These are phyloP conservation scores for Camptophora hylomeconis DNA, from an alignment of 2,329 filamentous ascomycete species.

Conservation along the genomic window DNA sequence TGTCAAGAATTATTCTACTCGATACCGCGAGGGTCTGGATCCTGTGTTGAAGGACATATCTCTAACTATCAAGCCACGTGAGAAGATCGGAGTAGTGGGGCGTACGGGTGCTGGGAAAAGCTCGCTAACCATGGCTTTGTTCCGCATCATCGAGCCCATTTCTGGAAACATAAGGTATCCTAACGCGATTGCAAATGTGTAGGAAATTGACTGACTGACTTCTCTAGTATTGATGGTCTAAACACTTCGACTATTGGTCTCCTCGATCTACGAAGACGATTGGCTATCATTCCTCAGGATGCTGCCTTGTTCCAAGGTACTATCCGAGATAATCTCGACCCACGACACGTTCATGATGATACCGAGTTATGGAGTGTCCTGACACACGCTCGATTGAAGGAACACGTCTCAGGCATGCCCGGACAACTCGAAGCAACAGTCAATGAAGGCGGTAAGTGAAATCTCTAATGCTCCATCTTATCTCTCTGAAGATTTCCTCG, in stretches of 20 bases:
- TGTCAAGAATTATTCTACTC: conserved; percentile 87
- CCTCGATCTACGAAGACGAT: conserved; percentile 70
- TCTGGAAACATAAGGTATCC: conserved; percentile 56
- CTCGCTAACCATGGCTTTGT: conserved; percentile 79
- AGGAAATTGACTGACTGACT: background rate
- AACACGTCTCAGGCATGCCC: conserved; percentile 74
- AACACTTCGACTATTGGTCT: conserved; percentile 86
- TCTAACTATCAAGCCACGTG: conserved; percentile 83
- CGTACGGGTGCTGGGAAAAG: conserved; percentile 94
- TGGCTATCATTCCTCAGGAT: conserved; percentile 97
- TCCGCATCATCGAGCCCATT: conserved; percentile 84
- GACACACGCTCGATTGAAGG: conserved; percentile 85
- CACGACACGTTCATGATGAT: conserved; percentile 87
- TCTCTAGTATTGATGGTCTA: conserved; percentile 62
- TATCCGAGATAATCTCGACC: conserved; percentile 88
- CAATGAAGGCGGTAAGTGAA: conserved; percentile 74
- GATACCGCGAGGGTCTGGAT: conserved; percentile 81
- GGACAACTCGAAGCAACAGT: conserved; percentile 83
- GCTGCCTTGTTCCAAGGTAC: conserved; percentile 90
- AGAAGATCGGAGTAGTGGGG: conserved; percentile 96
- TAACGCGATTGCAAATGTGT: background rate
- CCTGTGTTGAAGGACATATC: conserved; percentile 87
- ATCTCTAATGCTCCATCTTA: conserved; percentile 6
- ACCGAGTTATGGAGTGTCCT: conserved; percentile 94
- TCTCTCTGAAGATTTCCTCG: conserved; percentile 1